phyloP scores from a whole-genome alignment of 1,284 basidiomycete species.

The Ganoderma meredithae region DNA sequence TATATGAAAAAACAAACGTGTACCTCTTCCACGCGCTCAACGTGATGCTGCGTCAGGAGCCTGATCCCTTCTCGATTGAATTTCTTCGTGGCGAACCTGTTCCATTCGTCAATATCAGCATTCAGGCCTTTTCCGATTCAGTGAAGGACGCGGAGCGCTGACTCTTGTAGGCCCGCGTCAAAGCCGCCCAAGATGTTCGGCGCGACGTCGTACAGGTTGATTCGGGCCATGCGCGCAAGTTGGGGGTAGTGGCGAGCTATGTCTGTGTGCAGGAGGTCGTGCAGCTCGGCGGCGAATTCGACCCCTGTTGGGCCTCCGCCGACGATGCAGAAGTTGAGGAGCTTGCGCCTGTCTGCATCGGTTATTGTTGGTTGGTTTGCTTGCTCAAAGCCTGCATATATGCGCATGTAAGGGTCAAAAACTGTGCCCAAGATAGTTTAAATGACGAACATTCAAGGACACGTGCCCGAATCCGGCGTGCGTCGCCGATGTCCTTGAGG shows the following conservation, averaged over 20 bases:
- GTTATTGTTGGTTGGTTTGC: constrained; percentile 77
- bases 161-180: constrained; percentile 74
- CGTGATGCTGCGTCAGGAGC: constrained; percentile 80
- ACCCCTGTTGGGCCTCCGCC: constrained; percentile 83
- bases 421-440: background rate
- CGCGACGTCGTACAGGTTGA: constrained; percentile 83
- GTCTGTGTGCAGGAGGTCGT: constrained; percentile 85
- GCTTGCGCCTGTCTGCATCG: constrained; percentile 67
- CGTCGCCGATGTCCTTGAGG: constrained; percentile 85
- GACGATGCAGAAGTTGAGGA: constrained; percentile 85
- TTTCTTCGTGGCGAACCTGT: constrained; percentile 73
- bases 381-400: constrained; percentile 72
- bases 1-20: background rate
- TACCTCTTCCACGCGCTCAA: constrained; percentile 79
- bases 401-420: background rate
- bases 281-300: constrained; percentile 88
- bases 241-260: constrained; percentile 71
- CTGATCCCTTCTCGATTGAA: constrained; percentile 83
- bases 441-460: constrained; percentile 73
- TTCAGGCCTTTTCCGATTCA: constrained; percentile 7
- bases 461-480: constrained; percentile 78
- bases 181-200: constrained; percentile 85
- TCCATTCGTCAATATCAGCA: constrained; percentile 15
- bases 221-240: constrained; percentile 69
- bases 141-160: constrained; percentile 34